Evolutionary conservation across 139 green algal species (phyloP).

Genomic region (Asterochloris sp.): DNA sequence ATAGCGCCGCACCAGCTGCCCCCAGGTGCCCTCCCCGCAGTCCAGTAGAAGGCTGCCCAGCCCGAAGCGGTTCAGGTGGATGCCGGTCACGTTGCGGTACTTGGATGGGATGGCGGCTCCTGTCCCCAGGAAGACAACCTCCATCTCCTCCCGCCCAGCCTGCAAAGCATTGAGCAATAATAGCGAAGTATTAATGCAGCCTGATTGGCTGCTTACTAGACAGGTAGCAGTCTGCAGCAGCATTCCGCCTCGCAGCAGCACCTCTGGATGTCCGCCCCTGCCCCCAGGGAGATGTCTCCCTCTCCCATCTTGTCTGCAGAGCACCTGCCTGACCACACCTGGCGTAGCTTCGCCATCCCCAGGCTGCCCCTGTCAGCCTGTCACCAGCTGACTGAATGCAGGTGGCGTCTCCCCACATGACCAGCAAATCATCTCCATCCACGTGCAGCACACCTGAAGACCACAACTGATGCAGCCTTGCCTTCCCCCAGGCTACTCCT

Average conservation of each 20-base stretch:
- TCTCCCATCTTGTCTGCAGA: too few relatives aligned
- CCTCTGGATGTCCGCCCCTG: too few relatives aligned
- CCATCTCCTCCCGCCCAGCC: slow-evolving; percentile 25
- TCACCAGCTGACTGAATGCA: too few relatives aligned
- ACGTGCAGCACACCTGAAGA: too few relatives aligned
- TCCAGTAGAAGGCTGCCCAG: slow-evolving; percentile 83
- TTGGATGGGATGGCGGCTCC: slow-evolving; percentile 82
- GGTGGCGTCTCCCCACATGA: too few relatives aligned
- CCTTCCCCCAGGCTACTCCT: too few relatives aligned
- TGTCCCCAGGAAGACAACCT: slow-evolving; percentile 61
- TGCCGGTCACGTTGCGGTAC: slow-evolving; percentile 91
- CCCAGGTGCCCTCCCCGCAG: slow-evolving; percentile 82
- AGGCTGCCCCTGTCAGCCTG: too few relatives aligned
- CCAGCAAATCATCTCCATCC: too few relatives aligned
- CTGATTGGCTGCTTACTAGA: background rate
- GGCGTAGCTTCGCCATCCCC: too few relatives aligned
- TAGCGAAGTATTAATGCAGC: background rate
- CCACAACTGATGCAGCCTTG: too few relatives aligned
- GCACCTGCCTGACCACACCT: too few relatives aligned
- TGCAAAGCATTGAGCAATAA: background rate
- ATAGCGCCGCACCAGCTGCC: slow-evolving; percentile 79
- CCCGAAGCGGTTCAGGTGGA: slow-evolving; percentile 75
- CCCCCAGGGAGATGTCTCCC: too few relatives aligned
- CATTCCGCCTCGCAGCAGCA: background rate
- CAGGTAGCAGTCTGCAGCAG: background rate